Evolutionary conservation across 2,329 filamentous ascomycete genomes (phyloP).

Genomic region (Raffaelea ambrosiae): DNA sequence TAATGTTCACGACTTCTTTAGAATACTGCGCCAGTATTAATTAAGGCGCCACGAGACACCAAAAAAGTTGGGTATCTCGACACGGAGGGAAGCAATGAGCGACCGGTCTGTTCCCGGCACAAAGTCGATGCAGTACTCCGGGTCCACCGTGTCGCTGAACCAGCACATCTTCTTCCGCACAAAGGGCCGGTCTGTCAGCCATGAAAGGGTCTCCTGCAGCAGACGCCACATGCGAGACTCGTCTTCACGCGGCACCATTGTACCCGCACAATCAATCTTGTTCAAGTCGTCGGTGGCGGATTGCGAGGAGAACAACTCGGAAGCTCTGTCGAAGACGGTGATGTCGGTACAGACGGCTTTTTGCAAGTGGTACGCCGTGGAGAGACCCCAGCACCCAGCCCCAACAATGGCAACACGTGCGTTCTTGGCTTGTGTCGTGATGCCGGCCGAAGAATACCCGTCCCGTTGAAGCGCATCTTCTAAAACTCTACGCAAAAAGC

Average conservation of each 20-base stretch:
- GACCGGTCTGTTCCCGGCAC: slow-evolving; percentile 39
- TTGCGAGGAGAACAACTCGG: neutral
- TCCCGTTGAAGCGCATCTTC: too few species aligned
- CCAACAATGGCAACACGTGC: neutral
- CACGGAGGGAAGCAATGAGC: too few species aligned
- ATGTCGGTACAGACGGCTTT: neutral
- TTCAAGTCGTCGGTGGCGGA: neutral
- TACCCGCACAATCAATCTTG: neutral
- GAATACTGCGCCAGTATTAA: too few species aligned
- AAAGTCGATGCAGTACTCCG: slow-evolving; percentile 52
- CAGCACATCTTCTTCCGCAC: slow-evolving; percentile 50
- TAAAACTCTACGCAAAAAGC: too few species aligned
- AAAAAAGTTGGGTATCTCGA: too few species aligned
- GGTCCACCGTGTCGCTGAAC: slow-evolving; percentile 53
- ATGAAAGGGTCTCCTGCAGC: slow-evolving; percentile 41
- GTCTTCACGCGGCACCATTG: slow-evolving; percentile 26
- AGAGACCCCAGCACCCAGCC: neutral
- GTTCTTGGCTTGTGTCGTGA: too few species aligned
- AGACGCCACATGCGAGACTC: slow-evolving; percentile 42
- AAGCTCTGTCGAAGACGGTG: neutral
- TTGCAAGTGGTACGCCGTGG: neutral
- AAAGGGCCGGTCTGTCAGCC: slow-evolving; percentile 43
- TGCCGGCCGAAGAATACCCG: too few species aligned
- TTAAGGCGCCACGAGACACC: too few species aligned
- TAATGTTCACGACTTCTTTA: too few species aligned